Evolutionary conservation across 129 eudicot genomes (phyloP), one percentile per base, ranked within the genome.

Genomic region (Artemisia argyi): DNA sequence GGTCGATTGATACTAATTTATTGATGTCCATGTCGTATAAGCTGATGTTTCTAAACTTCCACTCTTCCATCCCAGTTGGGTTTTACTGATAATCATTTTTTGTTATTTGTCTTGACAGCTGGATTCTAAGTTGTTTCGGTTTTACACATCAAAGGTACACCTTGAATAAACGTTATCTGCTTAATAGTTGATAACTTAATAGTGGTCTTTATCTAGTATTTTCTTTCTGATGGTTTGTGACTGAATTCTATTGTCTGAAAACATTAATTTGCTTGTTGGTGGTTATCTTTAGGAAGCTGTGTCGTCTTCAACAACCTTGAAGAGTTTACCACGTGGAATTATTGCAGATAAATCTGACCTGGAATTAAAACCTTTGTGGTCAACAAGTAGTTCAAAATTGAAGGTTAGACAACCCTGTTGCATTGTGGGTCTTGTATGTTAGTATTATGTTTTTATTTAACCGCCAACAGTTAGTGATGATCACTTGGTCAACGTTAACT

Each of bases 311-410:
- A 59, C 72, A 62, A 80, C 78, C 68, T 85, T 86, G 78, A 80
- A 78, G 65, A 67, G 80, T 73, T 88, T 94, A 83, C 98, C 98
- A 74, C 97, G 81, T 65, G 98, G 98, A 22, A 90, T 94, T 75
- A 84, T 94, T 70, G 84, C 86, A 19, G 81, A 90, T 65, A 81
- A 84, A 67, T 84, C 98, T n/a, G 98, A 94, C 71, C 71, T 90
- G 76, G 93, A 94, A 80, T 81, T 94, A 72, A 94, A 86, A 77
- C 94, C 98, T 10, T 74, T 94, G 74, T 94, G 98, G 98, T 76
- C 87, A 50, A 55, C 86, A 48, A 81, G 88, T 78, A 77, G 86
- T 76, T 83, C 96, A 58, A 86, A 77, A 84, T 75, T 75, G 42
- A 74, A 94, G 98, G 98, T 94, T 58, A 44, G 54, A 17, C 71